Conservation (phyloP, 2,329 filamentous ascomycete genomes). For the Metarhizium sp. region DNA sequence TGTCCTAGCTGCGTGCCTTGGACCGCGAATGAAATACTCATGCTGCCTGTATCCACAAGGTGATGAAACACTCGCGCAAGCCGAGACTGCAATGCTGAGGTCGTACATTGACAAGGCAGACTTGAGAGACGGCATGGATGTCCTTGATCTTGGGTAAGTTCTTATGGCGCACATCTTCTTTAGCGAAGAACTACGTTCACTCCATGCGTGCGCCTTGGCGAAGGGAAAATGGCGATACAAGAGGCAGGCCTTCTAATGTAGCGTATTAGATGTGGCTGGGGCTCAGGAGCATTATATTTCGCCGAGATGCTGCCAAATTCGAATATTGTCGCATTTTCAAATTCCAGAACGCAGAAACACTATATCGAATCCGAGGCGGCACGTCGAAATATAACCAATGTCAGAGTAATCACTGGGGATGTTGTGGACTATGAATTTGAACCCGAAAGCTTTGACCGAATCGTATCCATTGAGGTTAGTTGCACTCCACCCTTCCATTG, state of each 20-base stretch:
- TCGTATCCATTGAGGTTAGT: slow-evolving; percentile 51
- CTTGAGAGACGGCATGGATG: slow-evolving; percentile 48
- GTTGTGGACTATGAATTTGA: slow-evolving; percentile 58
- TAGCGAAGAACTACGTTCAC: background rate
- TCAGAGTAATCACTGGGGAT: slow-evolving; percentile 57
- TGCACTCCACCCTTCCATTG: background rate
- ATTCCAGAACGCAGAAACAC: slow-evolving; percentile 58
- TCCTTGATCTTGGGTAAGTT: slow-evolving; percentile 52
- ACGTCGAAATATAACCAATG: slow-evolving; percentile 47
- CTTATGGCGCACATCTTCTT: background rate
- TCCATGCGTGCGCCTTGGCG: background rate
- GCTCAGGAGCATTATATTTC: slow-evolving; percentile 54
- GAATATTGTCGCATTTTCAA: slow-evolving; percentile 57
- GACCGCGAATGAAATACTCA: slow-evolving; percentile 66
- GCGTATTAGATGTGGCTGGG: slow-evolving; percentile 55
- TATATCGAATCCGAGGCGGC: slow-evolving; percentile 53
- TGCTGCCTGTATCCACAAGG: slow-evolving; percentile 55
- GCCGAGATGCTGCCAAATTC: slow-evolving; percentile 55
- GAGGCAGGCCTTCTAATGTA: background rate
- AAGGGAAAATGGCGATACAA: background rate
- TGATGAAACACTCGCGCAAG: slow-evolving; percentile 52
- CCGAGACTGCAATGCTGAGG: slow-evolving; percentile 57
- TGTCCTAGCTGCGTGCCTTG: slow-evolving; percentile 50
- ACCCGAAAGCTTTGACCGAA: slow-evolving; percentile 48
- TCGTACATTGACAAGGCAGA: slow-evolving; percentile 52